Base-by-base conservation (phyloP, 345 rosid genomes). In the Leavenworthia alabamica region DNA sequence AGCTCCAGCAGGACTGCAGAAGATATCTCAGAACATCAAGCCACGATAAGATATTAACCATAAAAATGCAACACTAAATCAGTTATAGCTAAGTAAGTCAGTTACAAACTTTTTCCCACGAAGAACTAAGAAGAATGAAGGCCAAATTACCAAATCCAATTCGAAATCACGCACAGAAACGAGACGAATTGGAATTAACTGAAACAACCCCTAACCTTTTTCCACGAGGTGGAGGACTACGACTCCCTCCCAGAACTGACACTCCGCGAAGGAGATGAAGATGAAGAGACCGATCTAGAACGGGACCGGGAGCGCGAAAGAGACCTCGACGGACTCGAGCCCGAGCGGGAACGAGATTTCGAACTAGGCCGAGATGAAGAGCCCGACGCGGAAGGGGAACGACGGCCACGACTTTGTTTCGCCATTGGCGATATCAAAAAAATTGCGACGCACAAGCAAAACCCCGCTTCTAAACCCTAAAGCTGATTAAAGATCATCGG, bases 331-430 rank as follows among this genome's bases (percentile, higher is more conserved):
- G n/a, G n/a, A n/a, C n/a, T n/a, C n/a, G n/a, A n/a, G n/a, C n/a
- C n/a, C n/a, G 74, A 67, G 26, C 73, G 66, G 22, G 66, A 67
- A 55, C 68, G 59, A 41, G 74, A 72, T 51, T 71, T 58, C 27
- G 86, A 81, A 13, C 76, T 79, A 16, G 92, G 81, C 5, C 76
- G 73, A 10, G 94, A 82, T 2, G 81, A 74, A 0, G 90, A 87
- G 0, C 62, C 79, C 37, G 91, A 82, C 12, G 78, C 70, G 4
- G 91, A 74, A 27, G 73, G 82, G 4, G 93, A 66, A 50, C 77
- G 83, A 29, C 94, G 89, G 57, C 82, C 89, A 51, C 93, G 76
- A 49, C 70, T 53, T 52, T 87, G 85, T 76, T 87, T 90, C 79
- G 93, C 90, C 97, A 85, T 90, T 4, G 66, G 65, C 15, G 14